Base-by-base conservation (phyloP, 306 rosid species). In the Oemleria cerasiformis region DNA sequence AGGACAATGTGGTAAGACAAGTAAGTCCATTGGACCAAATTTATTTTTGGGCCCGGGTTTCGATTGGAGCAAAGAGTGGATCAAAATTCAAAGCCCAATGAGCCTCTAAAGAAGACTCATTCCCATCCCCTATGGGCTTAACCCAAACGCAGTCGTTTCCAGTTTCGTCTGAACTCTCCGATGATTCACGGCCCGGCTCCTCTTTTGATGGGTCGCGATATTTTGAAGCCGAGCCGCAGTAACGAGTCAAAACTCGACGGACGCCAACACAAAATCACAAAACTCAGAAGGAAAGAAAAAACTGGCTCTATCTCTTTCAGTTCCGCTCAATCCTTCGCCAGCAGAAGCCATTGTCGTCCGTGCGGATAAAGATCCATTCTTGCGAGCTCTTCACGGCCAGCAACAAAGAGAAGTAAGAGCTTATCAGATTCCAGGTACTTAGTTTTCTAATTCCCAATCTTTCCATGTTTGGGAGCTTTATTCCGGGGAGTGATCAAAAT, bases 181-280 rank as follows among this genome's bases (percentile, higher is more conserved):
- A 40, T 1, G 8, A 38, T 16, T 49, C 72, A 49, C 48, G 72
- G 61, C 61, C 72, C 72, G 72, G 72, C 72, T 68, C 23, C 21
- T 36, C 63, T 53, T 68, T 12, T 19, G 39, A 20, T 21, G 63
- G 12, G 55, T 39, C 66, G 45, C 61, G 63, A 47, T 30, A 39
- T 54, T 45, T 17, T 5, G 7, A 45, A 61, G 47, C 65, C 17
- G 55, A 68, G 79, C 67, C 50, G 44, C 16, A 23, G 45, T 5
- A 12, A 11, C 10, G 17, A 54, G 47, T 55, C 53, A 65, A 75
- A n/a, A 8, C 41, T 14, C 9, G 13, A 74, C 74, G 83, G 80
- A 85, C 79, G 74, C 75, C 76, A 73, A 70, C 60, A 9, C 48
- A 20, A 65, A 73, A 69, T 25, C 73, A 64, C 55, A 41, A 75